phyloP scores from a whole-genome alignment of 306 rosid species.

The Cicer judaicum region DNA sequence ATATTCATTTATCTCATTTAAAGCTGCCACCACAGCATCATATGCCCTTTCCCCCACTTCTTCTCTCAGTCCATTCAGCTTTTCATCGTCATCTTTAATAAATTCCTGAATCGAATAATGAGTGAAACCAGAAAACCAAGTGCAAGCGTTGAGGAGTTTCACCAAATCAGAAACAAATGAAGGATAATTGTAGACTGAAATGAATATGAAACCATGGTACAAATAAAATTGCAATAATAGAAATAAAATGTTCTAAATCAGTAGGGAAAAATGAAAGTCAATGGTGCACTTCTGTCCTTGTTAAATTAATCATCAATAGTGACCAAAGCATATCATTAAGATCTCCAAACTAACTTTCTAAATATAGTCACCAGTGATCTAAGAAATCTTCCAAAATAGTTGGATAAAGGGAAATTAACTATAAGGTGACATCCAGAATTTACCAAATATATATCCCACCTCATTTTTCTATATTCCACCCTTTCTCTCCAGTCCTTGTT shows the following conservation, averaged over 20 bases:
- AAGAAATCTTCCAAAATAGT: slow-evolving; percentile 21
- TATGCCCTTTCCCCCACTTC: slow-evolving; percentile 57
- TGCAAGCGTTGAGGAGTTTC: slow-evolving; percentile 6
- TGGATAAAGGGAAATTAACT: slow-evolving; percentile 2
- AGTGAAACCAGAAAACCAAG: slow-evolving; percentile 23
- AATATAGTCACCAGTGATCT: slow-evolving; percentile 3
- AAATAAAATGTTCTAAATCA: slow-evolving; percentile 16
- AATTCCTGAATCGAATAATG: slow-evolving; percentile 59
- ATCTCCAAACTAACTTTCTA: slow-evolving; percentile 1
- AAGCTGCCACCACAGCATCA: slow-evolving; percentile 55
- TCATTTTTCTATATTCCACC: too few relatives aligned
- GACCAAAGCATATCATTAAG: neutral
- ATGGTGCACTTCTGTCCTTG: slow-evolving; percentile 5
- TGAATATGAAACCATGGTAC: slow-evolving; percentile 6
- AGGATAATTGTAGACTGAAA: slow-evolving; percentile 14
- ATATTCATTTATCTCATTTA: slow-evolving; percentile 59
- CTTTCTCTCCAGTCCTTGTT: neutral
- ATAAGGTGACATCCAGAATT: slow-evolving; percentile 13
- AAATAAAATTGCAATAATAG: slow-evolving; percentile 6
- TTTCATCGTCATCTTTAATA: slow-evolving; percentile 59
- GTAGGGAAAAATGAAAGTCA: slow-evolving; percentile 3
- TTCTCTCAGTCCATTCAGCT: slow-evolving; percentile 49
- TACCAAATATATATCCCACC: too few relatives aligned
- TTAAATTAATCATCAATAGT: slow-evolving; percentile 15
- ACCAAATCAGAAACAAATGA: slow-evolving; percentile 25